Conservation (phyloP, 2,329 filamentous ascomycete genomes). For the Hypomyces perniciosus region DNA sequence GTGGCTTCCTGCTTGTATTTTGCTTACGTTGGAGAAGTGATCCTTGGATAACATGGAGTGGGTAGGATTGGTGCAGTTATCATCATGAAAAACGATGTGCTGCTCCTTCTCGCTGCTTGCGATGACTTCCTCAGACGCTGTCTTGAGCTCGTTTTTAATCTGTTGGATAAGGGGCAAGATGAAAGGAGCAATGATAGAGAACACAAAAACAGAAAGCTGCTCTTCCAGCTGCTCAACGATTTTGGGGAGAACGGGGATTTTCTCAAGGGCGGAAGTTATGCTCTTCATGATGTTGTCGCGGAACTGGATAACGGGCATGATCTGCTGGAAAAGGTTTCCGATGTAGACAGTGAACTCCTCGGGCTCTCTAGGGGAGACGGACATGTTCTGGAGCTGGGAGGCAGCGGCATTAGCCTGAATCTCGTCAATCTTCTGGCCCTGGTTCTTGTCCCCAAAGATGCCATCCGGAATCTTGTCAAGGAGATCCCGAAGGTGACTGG, state of each 20-base stretch:
- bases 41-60: constrained; percentile 97
- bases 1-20: neutral
- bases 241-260: constrained; percentile 78
- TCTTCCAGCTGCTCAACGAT: constrained; percentile 82
- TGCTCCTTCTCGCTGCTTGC: constrained; percentile 78
- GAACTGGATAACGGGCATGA: constrained; percentile 86
- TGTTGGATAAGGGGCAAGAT: constrained; percentile 80
- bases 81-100: constrained; percentile 78
- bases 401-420: constrained; percentile 70
- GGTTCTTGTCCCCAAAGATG: constrained; percentile 68
- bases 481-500: constrained; percentile 70
- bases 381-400: constrained; percentile 68
- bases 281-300: constrained; percentile 81
- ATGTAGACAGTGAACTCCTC: constrained; percentile 81
- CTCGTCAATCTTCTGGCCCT: constrained; percentile 70
- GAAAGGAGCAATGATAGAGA: constrained; percentile 84
- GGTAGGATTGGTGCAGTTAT: constrained; percentile 71
- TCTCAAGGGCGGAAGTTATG: constrained; percentile 72
- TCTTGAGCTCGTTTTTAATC: constrained; percentile 79
- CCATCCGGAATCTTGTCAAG: constrained; percentile 77
- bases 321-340: constrained; percentile 64
- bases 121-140: constrained; percentile 82
- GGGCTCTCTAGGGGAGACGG: constrained; percentile 70
- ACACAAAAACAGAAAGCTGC: constrained; percentile 82
- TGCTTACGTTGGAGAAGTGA: constrained; percentile 74